These are phyloP conservation scores for Circinella umbellata DNA, from an alignment of 371 early-diverging fungal genomes.

Conservation along the genomic window DNA sequence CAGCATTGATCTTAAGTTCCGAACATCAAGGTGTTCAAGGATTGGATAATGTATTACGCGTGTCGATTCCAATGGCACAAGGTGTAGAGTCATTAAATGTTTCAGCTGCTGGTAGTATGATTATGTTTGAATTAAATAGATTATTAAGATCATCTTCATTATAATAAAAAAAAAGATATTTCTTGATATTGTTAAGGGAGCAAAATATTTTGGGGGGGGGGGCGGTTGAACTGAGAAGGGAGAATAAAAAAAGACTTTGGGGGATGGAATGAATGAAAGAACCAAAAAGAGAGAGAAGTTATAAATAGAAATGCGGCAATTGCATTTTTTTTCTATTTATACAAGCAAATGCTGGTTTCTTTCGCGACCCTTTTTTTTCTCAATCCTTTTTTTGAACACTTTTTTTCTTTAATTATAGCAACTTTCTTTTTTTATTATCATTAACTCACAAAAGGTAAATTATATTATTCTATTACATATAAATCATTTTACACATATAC, in stretches of 20 bases:
- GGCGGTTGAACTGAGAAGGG: not conserved
- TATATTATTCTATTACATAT: not conserved
- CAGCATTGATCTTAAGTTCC: slow-evolving; percentile 60
- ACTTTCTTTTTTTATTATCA: not conserved
- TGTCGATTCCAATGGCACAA: slow-evolving; percentile 58
- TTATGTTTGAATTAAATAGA: slow-evolving; percentile 63
- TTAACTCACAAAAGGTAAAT: not conserved
- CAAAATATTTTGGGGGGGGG: not conserved
- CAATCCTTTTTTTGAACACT: slow-evolving; percentile 10
- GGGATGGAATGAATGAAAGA: not conserved
- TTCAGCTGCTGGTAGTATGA: slow-evolving; percentile 54
- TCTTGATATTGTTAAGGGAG: no score
- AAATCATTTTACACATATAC: not conserved
- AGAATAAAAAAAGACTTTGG: not conserved
- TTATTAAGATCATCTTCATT: slow-evolving; percentile 20
- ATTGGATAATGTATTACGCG: slow-evolving; percentile 46
- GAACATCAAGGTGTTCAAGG: slow-evolving; percentile 54
- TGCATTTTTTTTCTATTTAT: slow-evolving; percentile 13
- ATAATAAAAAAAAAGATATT: not conserved
- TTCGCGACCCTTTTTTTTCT: slow-evolving; percentile 16
- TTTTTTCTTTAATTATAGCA: slow-evolving; percentile 7
- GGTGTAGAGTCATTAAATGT: slow-evolving; percentile 62
- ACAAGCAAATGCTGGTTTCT: slow-evolving; percentile 11
- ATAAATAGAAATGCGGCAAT: slow-evolving; percentile 1
- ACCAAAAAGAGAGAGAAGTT: not conserved